Evolutionary conservation across 208 protist species (phyloP), one percentile per base, ranked within the genome.

Genomic region (Leishmania braziliensis): DNA sequence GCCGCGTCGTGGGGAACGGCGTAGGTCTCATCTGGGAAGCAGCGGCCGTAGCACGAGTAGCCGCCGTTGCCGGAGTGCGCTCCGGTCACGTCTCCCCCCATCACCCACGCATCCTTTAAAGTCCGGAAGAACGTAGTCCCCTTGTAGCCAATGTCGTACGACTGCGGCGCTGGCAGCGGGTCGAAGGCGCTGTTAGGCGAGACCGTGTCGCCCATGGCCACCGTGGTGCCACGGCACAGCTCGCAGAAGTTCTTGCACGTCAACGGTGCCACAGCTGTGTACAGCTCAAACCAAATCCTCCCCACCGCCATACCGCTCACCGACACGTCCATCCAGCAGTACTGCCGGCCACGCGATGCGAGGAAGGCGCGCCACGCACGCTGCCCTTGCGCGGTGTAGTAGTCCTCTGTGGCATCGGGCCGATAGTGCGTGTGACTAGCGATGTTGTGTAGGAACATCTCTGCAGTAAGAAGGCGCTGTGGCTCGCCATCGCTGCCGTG

Each of bases 21-120:
- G 75, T 99, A 98, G n/a, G 96, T 98, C 82, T 99, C 98, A 76
- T 99, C 98, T 0, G 96, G 94, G 74, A 99, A 99, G 77, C 86
- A 88, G 10, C 86, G 79, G 18, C 98, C 98, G 82, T 96, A 99
- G 85, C 98, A 98, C 9, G 93, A 98, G 79, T 96, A 92, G 18
- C 96, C 96, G 62, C 97, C 95, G 60, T 88, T 98, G 60, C 98
- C 98, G 36, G 65, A 89, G 86, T 98, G 89, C 3, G 77, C 90
- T 5, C 78, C 65, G 0, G 88, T 92, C 18, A 99, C 93, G 82
- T 99, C 98, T 8, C 98, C 98, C 1, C 89, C 97, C 92, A 99
- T 98, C 72, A 98, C 90, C 95, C 98, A 99, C 82, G 98, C 98
- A 23, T 91, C 91, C 9, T 92, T 82, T 48, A 99, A 89, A 0